Evolutionary conservation across 805 yeast genomes (phyloP), one percentile per base, ranked within the genome.

Genomic region (Myxozyma melibiosi): DNA sequence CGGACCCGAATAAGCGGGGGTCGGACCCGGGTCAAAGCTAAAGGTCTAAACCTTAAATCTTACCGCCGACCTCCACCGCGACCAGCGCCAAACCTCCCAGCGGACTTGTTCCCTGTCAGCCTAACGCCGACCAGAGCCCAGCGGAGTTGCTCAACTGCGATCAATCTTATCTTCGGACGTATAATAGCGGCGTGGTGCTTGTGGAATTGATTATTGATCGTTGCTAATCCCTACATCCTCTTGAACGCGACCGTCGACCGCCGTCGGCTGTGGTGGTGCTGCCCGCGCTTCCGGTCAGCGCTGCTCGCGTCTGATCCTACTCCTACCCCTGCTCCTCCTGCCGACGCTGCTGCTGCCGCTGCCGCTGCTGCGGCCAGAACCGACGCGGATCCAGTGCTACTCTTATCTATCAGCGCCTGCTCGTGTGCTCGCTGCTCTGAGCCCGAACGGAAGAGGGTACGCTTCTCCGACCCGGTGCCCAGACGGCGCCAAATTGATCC

Each of bases 231-330:
- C 33, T 34, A 46, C 4, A 25, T 13, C 11, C 52, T 48, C 31
- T 50, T 37, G 51, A 57, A 57, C 20, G 57, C 61, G 30, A 57
- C 61, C 39, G 61, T 57, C 41, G 61, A 57, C 38, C 50, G 45
- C 30, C 48, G 53, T n/a, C 51, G 51, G 49, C 41, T 28, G 28
- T 53, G 52, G 34, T 47, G 31, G 35, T 37, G 31, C 4, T 16
- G 13, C n/a, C 55, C 41, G 1, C 51, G 49, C 38, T 13, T 25
- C 39, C 57, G 57, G 14, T 55, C 33, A 49, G 51, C 27, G 52
- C 53, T 3, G 47, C 41, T 34, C 52, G 34, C 25, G 37, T 31
- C 48, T 25, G 42, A 45, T 14, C 45, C 43, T 34, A 52, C 42
- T 9, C n/a, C n/a, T n/a, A n/a, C 25, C 43, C 35, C 48, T 25